Evolutionary conservation across 257 asterid species (phyloP).

Genomic region (Henckelia pumila): DNA sequence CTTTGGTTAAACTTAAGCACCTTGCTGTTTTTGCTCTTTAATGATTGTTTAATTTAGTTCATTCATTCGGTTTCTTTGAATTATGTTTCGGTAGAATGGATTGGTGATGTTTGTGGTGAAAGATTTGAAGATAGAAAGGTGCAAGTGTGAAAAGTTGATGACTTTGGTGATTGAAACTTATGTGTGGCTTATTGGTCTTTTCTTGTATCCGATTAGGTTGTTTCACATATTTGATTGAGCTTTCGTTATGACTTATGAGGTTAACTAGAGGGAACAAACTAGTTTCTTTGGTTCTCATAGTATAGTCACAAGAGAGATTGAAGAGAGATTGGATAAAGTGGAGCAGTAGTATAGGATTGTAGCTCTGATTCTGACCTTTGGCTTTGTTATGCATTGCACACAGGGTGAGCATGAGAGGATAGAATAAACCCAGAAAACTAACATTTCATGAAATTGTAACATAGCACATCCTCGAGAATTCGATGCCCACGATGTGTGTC

Average conservation of each 20-base stretch:
- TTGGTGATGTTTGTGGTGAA: background rate
- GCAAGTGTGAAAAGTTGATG: background rate
- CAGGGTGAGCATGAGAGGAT: too few species aligned
- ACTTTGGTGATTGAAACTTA: background rate
- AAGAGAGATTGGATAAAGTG: background rate
- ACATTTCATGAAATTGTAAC: background rate
- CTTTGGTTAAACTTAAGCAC: background rate
- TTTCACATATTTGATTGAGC: too few species aligned
- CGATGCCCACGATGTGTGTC: background rate
- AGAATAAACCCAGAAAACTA: too few species aligned
- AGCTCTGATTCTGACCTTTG: too few species aligned
- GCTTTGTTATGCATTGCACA: too few species aligned
- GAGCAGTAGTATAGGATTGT: background rate
- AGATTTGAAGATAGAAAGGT: background rate
- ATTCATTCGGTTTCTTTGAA: background rate
- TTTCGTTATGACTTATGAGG: background rate
- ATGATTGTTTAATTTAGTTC: background rate
- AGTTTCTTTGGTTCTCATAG: too few species aligned
- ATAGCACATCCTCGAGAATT: background rate
- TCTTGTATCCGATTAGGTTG: background rate
- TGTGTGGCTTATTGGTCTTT: background rate
- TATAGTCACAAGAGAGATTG: too few species aligned
- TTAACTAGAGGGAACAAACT: background rate
- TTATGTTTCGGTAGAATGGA: background rate
- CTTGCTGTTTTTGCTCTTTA: background rate